phyloP scores from a whole-genome alignment of 495 filamentous ascomycete species.

The Podospora appendiculata region DNA sequence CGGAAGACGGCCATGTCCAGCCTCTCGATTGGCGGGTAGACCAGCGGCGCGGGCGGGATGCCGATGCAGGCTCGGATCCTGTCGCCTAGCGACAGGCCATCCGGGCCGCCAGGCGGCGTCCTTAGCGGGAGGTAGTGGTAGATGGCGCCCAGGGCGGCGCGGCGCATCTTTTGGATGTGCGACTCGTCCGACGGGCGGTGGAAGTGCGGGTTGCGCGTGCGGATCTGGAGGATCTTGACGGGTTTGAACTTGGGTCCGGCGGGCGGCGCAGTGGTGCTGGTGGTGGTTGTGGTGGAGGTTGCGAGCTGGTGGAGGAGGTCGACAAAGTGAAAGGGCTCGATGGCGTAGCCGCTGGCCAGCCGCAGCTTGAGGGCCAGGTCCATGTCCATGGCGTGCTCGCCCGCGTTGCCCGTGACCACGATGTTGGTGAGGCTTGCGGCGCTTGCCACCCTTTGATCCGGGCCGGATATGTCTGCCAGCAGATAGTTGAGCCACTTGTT shows the following conservation, averaged over 20 bases:
- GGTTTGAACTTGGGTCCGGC: not conserved
- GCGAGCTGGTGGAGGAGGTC: constrained; percentile 9
- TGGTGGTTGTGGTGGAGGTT: not conserved
- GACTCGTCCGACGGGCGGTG: constrained; percentile 13
- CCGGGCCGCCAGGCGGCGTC: too few species aligned
- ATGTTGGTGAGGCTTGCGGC: not conserved
- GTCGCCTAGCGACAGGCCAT: too few species aligned
- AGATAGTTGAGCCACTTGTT: constrained; percentile 22
- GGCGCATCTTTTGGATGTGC: constrained; percentile 20
- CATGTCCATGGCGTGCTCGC: constrained; percentile 28
- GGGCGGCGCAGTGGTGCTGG: not conserved
- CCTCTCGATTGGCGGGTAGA: too few species aligned
- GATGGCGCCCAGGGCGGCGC: constrained; percentile 14
- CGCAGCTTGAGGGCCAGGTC: constrained; percentile 14
- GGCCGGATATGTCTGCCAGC: not conserved
- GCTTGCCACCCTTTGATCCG: not conserved
- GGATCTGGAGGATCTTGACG: constrained; percentile 14
- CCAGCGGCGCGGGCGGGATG: too few species aligned
- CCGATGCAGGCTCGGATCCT: too few species aligned
- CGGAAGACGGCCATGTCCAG: too few species aligned
- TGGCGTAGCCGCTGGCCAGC: constrained; percentile 22
- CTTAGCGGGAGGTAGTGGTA: constrained; percentile 10
- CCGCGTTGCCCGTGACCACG: constrained; percentile 22
- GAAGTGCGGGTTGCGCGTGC: constrained; percentile 18
- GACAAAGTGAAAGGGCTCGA: constrained; percentile 25